phyloP scores from a whole-genome alignment of 116 monocot species.

The Papilionanthe hybrid region DNA sequence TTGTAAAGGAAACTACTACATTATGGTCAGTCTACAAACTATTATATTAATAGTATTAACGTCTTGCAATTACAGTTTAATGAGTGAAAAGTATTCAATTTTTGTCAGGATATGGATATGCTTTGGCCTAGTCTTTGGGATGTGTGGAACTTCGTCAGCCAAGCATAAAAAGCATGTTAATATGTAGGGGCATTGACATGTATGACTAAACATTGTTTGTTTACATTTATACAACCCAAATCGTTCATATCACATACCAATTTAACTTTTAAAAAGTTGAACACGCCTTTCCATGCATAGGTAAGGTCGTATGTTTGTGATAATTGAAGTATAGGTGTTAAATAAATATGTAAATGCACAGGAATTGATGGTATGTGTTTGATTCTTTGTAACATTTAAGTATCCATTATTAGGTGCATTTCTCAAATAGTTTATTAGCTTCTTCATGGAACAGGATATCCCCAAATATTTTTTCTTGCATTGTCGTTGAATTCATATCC shows the following conservation, averaged over 20 bases:
- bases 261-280: no score
- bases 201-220: no score
- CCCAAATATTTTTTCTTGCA: slow-evolving; percentile 86
- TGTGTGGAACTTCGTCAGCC: slow-evolving; percentile 90
- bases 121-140: slow-evolving; percentile 99
- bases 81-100: not conserved
- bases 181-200: not conserved
- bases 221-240: no score
- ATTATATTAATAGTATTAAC: not conserved
- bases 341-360: no score
- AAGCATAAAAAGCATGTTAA: slow-evolving; percentile 57
- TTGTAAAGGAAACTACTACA: slow-evolving; percentile 95
- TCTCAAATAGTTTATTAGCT: not conserved
- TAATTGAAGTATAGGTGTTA: no score
- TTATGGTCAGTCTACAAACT: slow-evolving; percentile 52
- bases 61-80: not conserved
- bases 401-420: not conserved
- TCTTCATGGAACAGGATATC: slow-evolving; percentile 67
- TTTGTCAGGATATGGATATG: slow-evolving; percentile 94
- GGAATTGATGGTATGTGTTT: no score
- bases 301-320: no score
- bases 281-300: no score
- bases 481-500: slow-evolving; percentile 86
- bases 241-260: no score
- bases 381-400: no score